phyloP scores from a whole-genome alignment of 2,329 filamentous ascomycete species.

The Colletotrichum gloeosporioides region DNA sequence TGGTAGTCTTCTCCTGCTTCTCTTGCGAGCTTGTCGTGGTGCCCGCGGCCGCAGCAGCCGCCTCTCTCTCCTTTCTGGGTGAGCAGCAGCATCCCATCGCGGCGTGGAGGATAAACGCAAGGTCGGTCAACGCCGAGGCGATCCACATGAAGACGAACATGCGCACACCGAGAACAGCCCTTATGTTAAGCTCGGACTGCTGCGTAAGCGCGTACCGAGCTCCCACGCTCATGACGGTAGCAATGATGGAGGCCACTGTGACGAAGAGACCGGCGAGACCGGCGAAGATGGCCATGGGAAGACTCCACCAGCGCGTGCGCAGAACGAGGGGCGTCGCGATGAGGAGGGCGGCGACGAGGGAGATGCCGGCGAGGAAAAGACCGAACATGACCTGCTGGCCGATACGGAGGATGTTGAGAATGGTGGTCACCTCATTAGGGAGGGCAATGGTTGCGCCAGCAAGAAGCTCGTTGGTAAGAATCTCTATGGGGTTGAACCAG shows the following conservation, averaged over 20 bases:
- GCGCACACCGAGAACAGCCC: constrained; percentile 68
- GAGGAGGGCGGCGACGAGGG: constrained; percentile 76
- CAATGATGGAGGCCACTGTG: constrained; percentile 74
- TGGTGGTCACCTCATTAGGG: constrained; percentile 73
- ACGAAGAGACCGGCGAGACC: constrained; percentile 72
- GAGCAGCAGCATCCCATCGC: constrained; percentile 79
- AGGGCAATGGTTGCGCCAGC: constrained; percentile 83
- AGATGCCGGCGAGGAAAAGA: constrained; percentile 76
- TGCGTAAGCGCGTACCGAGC: constrained; percentile 78
- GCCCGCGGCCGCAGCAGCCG: neutral
- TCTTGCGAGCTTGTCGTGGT: neutral
- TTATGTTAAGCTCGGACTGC: constrained; percentile 78
- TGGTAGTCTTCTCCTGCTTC: constrained; percentile 11
- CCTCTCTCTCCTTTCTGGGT: constrained; percentile 1
- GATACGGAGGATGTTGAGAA: constrained; percentile 75
- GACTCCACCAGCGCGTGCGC: constrained; percentile 62
- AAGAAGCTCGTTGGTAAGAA: constrained; percentile 81
- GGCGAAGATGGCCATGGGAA: constrained; percentile 72
- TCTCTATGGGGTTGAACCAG: constrained; percentile 90
- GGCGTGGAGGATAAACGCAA: constrained; percentile 77
- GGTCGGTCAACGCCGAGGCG: constrained; percentile 67
- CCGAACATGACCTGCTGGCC: constrained; percentile 89
- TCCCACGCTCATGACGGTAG: constrained; percentile 83
- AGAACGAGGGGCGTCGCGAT: constrained; percentile 65
- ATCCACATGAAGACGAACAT: constrained; percentile 95